Base-by-base conservation (phyloP, 108 stramenopile genomes). In the Cyclostephanos invisitatus region DNA sequence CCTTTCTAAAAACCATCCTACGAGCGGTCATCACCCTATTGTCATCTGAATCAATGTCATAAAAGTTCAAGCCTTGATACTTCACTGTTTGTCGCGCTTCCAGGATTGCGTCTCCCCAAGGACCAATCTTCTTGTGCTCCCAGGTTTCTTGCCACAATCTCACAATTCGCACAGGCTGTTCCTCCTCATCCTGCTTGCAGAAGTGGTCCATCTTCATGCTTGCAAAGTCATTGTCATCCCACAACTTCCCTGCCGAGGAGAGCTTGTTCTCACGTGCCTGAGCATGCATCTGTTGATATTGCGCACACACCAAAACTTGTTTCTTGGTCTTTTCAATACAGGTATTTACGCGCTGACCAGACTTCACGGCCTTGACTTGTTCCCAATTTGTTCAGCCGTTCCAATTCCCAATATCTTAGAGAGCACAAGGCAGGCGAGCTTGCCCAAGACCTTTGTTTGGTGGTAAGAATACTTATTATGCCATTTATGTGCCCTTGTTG, bases 361-460 rank as follows among this genome's bases (percentile, higher is more conserved):
- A 65, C 47, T 65, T 63, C 0, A 18, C 62, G 14, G 37, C 37
- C 56, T 68, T 68, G 4, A 56, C 53, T 24, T 37, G 18, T 22
- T 68, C 58, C 68, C 55, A 44, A 32, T 35, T 27, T 56, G 10
- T 44, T 68, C 68, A 44, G 69, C 59, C 17, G 22, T 60, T 46
- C 69, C 46, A 14, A 70, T 61, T 12, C 59, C 58, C 21, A 60
- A 48, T 49, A 37, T 49, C 36, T 70, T 60, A 29, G 69, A 70
- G 11, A 48, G 22, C 55, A 68, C 54, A 56, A 68, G 36, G 25
- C 55, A 57, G 20, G 56, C 54, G 58, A 68, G 55, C 55, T 68
- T 56, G 22, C 55, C 68, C 9, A 70, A 70, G n/a, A 70, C 69
- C 28, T 60, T 61, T 51, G 69, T 48, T 35, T n/a, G 28, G 25